phyloP scores from a whole-genome alignment of 2,329 filamentous ascomycete genomes.

The Myriosclerotinia duriaeana region DNA sequence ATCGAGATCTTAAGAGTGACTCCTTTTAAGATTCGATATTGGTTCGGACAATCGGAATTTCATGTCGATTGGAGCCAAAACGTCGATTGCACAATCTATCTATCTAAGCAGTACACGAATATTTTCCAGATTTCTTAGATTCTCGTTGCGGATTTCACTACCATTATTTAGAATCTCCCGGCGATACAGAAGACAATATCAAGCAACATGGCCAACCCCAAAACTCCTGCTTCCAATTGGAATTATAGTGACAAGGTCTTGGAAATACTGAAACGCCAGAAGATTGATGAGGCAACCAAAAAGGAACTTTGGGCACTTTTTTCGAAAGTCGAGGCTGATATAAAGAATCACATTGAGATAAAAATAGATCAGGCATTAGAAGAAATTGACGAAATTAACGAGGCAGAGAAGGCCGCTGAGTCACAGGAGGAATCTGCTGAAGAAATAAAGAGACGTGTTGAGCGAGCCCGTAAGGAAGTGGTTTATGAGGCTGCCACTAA shows the following conservation, averaged over 20 bases:
- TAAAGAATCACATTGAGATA: neutral
- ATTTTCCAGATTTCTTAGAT: neutral
- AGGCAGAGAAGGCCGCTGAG: neutral
- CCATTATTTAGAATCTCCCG: neutral
- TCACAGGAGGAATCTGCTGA: neutral
- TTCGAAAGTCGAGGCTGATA: neutral
- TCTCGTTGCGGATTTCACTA: neutral
- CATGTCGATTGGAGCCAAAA: neutral
- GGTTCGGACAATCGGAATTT: neutral
- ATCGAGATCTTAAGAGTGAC: neutral
- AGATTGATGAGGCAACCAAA: neutral
- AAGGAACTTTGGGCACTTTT: neutral
- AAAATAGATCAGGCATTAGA: neutral
- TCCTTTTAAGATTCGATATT: neutral
- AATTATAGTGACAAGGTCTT: neutral
- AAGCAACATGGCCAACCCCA: neutral
- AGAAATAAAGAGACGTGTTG: neutral
- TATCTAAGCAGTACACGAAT: neutral
- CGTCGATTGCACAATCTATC: neutral
- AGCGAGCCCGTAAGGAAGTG: too few relatives aligned
- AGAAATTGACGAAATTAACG: neutral
- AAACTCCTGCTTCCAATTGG: neutral
- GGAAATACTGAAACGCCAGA: neutral
- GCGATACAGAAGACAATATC: neutral
- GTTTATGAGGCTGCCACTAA: too few relatives aligned